Base-by-base conservation (phyloP, 768 basidiomycete genomes). In the Obba rivulosa region DNA sequence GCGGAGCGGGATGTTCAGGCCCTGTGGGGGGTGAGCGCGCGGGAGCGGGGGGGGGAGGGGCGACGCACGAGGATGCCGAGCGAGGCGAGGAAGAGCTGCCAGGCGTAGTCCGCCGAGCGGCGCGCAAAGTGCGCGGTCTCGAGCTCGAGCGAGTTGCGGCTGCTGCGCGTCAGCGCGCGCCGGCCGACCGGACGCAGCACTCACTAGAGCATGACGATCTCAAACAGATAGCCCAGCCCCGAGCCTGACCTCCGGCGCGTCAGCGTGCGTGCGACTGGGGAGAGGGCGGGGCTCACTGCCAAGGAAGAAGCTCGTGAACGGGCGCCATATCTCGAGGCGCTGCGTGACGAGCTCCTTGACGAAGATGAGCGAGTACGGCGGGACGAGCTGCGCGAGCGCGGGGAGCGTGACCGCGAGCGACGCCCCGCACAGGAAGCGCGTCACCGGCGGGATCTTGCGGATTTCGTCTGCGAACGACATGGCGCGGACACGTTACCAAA, bases 401-500 rank as follows among this genome's bases (percentile, higher is more conserved):
- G 87, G 76, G 1, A 83, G 18, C 0, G 88, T 79, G 34, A 89
- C 69, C 0, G 66, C 79, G 2, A 87, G 59, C 2, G 80, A 77
- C 1, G 87, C 84, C 18, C 67, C 69, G 49, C 78, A 73, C 5
- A 89, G 62, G 47, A 83, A 80, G 25, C 91, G 80, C 4, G 91
- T 92, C 34, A 93, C 83, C 28, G 85, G 85, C 0, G 91, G 90
- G 1, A 92, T 87, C 69, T 89, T 91, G 57, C 73, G 78, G 45
- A 92, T 65, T 69, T 91, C 85, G 39, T 62, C 62, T 59, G 54
- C 47, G 52, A 69, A 61, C 14, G 63, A 60, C 62, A 61, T 63
- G 16, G 46, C 49, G 23, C 21, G n/a, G 28, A 28, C 7, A 7
- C 28, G 21, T 43, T 18, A 14, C 5, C 22, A n/a, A 24, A 3